Conservation (phyloP, 2,329 filamentous ascomycete genomes). For the Colletotrichum shisoi region DNA sequence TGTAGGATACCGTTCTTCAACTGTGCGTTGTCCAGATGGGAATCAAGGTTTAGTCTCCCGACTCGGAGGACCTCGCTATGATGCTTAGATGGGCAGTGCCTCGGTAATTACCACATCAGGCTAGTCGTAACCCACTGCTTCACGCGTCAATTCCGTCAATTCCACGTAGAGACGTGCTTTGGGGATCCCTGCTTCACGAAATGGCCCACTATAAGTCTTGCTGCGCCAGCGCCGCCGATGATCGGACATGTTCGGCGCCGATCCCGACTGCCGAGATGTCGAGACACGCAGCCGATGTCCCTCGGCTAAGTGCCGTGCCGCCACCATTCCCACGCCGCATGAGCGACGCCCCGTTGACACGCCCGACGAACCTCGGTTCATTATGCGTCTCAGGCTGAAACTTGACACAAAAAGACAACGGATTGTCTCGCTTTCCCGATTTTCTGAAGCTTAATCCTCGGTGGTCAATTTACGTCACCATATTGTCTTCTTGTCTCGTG, state of each 20-base stretch:
- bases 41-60: conserved; percentile 28
- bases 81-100: conserved; percentile 27
- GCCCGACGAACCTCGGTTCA: background rate
- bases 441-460: too few relatives aligned
- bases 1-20: conserved; percentile 21
- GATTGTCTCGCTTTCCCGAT: too few relatives aligned
- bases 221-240: conserved; percentile 12
- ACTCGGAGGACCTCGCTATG: conserved; percentile 24
- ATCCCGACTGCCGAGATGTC: conserved; percentile 6
- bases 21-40: conserved; percentile 24
- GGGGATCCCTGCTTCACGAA: conserved; percentile 4
- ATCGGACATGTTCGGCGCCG: conserved; percentile 34
- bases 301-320: background rate
- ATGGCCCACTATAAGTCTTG: conserved; percentile 14
- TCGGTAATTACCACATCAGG: conserved; percentile 31
- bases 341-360: background rate
- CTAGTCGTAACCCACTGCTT: conserved; percentile 17
- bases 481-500: too few relatives aligned
- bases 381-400: background rate
- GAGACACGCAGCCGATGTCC: conserved; percentile 9
- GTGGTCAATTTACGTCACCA: too few relatives aligned
- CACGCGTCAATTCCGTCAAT: conserved; percentile 27
- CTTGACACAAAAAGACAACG: too few relatives aligned
- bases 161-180: background rate
- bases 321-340: background rate